These are phyloP conservation scores for Stylonectria norvegica DNA, from an alignment of 2,329 filamentous ascomycete genomes.

Conservation along the genomic window DNA sequence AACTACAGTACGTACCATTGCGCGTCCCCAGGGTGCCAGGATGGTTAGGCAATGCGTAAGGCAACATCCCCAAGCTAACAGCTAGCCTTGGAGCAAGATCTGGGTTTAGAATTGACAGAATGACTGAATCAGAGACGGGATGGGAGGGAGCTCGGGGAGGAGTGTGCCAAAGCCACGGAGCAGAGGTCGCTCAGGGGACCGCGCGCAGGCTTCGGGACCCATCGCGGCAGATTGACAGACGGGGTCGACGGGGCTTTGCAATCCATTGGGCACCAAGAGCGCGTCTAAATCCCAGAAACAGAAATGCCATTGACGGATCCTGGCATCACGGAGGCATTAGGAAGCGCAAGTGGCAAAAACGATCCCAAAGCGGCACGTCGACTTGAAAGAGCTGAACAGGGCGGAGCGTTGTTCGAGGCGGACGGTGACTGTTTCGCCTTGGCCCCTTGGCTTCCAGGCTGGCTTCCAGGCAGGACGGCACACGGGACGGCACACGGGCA, in stretches of 20 bases:
- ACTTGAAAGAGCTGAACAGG: background rate
- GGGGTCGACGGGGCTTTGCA: background rate
- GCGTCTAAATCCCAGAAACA: constrained; percentile 1
- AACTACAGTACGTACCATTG: no score
- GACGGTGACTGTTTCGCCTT: background rate
- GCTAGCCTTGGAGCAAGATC: background rate
- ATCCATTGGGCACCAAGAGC: constrained; percentile 25
- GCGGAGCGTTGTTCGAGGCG: background rate
- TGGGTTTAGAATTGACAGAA: constrained; percentile 8
- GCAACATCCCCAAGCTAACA: constrained; percentile 16
- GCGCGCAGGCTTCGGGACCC: background rate
- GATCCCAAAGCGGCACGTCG: background rate
- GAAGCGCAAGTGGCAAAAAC: background rate
- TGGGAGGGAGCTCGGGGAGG: constrained; percentile 10
- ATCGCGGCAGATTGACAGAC: background rate
- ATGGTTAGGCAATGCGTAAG: constrained; percentile 17
- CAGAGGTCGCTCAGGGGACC: background rate
- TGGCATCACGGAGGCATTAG: background rate
- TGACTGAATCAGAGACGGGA: constrained; percentile 21
- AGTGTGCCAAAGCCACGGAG: constrained; percentile 9
- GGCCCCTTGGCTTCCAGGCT: no score
- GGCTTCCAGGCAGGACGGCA: background rate
- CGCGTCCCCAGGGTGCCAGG: constrained; percentile 21
- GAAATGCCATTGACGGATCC: background rate
- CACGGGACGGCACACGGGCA: no score